Conservation (phyloP, 495 filamentous ascomycete genomes). For the Aspergillus coremiiformis region DNA sequence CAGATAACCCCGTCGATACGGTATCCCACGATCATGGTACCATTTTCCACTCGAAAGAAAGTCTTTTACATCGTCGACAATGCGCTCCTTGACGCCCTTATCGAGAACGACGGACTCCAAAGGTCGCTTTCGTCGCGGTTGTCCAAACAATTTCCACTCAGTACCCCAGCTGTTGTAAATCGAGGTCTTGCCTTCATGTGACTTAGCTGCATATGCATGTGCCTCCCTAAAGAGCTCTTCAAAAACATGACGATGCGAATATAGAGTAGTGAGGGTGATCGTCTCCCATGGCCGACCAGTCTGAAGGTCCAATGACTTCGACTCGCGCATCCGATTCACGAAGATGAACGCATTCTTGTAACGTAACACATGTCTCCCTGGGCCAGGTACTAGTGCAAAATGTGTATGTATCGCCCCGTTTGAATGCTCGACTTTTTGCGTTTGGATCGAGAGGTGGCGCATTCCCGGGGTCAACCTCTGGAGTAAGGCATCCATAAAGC, state of each 20-base stretch:
- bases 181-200: constrained; percentile 87
- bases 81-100: constrained; percentile 71
- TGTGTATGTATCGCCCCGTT: constrained; percentile 65
- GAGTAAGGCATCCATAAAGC: constrained; percentile 46
- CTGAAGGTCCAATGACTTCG: constrained; percentile 59
- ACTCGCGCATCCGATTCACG: constrained; percentile 74
- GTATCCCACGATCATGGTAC: constrained; percentile 93
- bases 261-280: constrained; percentile 84
- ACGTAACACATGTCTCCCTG: constrained; percentile 76
- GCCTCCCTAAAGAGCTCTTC: constrained; percentile 80
- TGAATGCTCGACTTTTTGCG: constrained; percentile 49
- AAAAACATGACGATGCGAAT: constrained; percentile 77
- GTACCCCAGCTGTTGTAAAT: constrained; percentile 81
- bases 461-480: constrained; percentile 54
- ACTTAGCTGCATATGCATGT: constrained; percentile 63
- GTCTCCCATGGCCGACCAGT: constrained; percentile 91
- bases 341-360: constrained; percentile 80
- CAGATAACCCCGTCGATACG: constrained; percentile 88
- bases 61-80: constrained; percentile 78
- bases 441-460: constrained; percentile 64
- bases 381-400: constrained; percentile 85
- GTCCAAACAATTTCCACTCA: constrained; percentile 76
- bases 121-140: constrained; percentile 79
- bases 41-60: constrained; percentile 73
- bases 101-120: constrained; percentile 84